Evolutionary conservation across 805 yeast species (phyloP), one percentile per base, ranked within the genome.

Genomic region (Wickerhamomyces xylosicus): DNA sequence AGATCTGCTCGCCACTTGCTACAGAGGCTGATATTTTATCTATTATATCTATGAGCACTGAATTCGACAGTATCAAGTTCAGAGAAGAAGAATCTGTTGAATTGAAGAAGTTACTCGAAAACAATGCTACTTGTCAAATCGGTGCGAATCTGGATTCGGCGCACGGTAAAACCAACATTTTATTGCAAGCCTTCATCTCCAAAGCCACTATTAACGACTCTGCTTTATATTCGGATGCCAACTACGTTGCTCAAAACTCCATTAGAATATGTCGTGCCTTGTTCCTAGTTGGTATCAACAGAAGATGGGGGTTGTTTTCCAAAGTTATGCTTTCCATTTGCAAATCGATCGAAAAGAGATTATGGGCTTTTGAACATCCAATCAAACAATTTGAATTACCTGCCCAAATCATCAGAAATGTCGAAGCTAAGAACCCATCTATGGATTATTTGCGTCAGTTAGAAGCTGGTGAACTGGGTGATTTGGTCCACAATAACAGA

Each of bases 191-290:
- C 0, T 94, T 71, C 56, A 82, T 92, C 22, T 86, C 97, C 0
- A 77, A 79, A 41, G 77, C 86, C 1, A 50, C 58, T 10, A 73
- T 89, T 29, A 74, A 71, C 41, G 95, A 86, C 41, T 77, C 95
- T 3, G 82, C 98, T 0, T 64, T 92, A 42, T 66, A 74, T 3
- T 85, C 97, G 0, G 98, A 92, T 58, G 70, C 85, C 36, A 83
- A 85, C 45, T 92, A 92, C 56, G 95, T 92, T 41, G 97, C 97
- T 1, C 98, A 92, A 53, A 92, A 92, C 53, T 74, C 97, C 3
- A 86, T 90, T 1, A 78, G 99, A 66, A 90, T 92, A 27, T 77
- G 95, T 47, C 74, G 97, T 19, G 96, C 98, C 0, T 65, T 94
- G 36, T 87, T 92, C 49, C 62, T 89, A 45, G 77, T 92, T 44